Evolutionary conservation across 768 basidiomycete genomes (phyloP).

Genomic region (Psilocybe subaeruginosa): DNA sequence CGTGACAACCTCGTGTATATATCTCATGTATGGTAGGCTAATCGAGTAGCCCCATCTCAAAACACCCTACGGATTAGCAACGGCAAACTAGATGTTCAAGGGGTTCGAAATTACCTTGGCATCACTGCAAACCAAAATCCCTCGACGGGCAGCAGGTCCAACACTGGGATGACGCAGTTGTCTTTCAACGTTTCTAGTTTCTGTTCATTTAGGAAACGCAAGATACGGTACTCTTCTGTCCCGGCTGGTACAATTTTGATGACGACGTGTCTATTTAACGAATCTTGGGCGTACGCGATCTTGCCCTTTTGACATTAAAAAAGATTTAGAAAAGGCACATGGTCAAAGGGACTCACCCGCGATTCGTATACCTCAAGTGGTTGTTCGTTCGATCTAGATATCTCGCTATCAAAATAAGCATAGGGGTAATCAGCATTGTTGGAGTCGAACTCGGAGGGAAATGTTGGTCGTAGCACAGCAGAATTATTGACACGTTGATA

Average conservation of each 20-base stretch:
- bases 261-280: slow-evolving; percentile 22
- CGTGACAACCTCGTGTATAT: slow-evolving; percentile 9
- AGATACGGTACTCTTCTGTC: slow-evolving; percentile 23
- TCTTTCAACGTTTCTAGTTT: neutral
- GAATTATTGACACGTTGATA: neutral
- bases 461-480: neutral
- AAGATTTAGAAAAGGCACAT: neutral
- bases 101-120: slow-evolving; percentile 23
- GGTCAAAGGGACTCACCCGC: neutral
- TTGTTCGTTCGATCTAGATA: neutral
- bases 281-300: slow-evolving; percentile 25
- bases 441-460: neutral
- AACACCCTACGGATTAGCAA: slow-evolving; percentile 1
- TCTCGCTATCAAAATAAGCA: slow-evolving; percentile 4
- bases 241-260: slow-evolving; percentile 1
- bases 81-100: neutral
- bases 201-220: slow-evolving; percentile 19
- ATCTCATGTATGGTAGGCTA: neutral
- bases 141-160: slow-evolving; percentile 25
- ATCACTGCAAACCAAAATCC: slow-evolving; percentile 29
- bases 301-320: neutral
- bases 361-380: neutral
- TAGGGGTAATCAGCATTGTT: slow-evolving; percentile 7
- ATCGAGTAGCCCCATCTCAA: slow-evolving; percentile 9
- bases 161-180: slow-evolving; percentile 21